Base-by-base conservation (phyloP, 2,329 filamentous ascomycete genomes). In the Cladosporium oxysporum region DNA sequence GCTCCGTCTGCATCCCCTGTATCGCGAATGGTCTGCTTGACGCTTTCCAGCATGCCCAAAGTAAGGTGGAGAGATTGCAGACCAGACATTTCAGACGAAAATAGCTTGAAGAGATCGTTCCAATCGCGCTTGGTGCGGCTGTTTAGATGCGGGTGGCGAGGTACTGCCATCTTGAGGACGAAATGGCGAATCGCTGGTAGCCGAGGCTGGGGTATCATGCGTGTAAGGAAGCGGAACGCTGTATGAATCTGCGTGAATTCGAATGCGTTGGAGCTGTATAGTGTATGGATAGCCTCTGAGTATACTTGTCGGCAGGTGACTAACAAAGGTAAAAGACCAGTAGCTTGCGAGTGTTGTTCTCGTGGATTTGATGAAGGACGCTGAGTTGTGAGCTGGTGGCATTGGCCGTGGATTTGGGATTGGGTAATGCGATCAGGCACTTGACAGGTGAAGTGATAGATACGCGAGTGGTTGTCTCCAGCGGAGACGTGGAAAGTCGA, bases 231-330 rank as follows among this genome's bases (percentile, higher is more conserved):
- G 18, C 70, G 72, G 66, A 76, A 74, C 7, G 73, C 73, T 26
- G 71, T 73, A 29, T 71, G 72, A 59, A 73, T 75, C 53, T 75
- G 72, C 3, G 72, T 74, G 69, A 75, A 75, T 41, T 75, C 72
- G 67, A 76, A 76, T 5, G 69, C 71, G 68, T 76, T 76, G 62
- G 69, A 68, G 57, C 66, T 72, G 70, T 76, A 76, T n/a, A 76
- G 67, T 14, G 67, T 72, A 16, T 68, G 47, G 33, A 75, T 71
- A 3, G 70, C 69, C 64, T 76, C 75, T 4, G 74, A 74, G 66
- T 76, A 76, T 41, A 74, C 66, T 26, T 66, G 69, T 16, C 75
- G 74, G 64, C 75, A 76, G 14, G 73, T 74, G 31, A 72, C 67
- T 10, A 76, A 69, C 5, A 75, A 67, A 12, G 73, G 72, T 5